These are phyloP conservation scores for Saccharata proteae DNA, from an alignment of 2,329 filamentous ascomycete species.

Conservation along the genomic window DNA sequence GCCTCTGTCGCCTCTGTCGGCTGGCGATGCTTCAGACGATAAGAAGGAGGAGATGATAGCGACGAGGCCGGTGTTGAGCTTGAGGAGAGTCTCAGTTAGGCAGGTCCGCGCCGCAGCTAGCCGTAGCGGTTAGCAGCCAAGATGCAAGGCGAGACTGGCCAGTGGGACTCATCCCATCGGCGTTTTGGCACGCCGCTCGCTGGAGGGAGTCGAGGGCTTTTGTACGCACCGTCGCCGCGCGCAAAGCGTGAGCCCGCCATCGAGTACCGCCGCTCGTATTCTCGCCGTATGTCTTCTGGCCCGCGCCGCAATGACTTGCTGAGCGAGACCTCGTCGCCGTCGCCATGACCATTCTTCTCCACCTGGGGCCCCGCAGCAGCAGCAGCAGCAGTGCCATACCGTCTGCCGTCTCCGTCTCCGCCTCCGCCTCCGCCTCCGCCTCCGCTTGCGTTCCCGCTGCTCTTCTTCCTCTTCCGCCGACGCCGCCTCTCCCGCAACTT, in stretches of 20 bases:
- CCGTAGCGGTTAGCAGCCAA: constrained; percentile 10
- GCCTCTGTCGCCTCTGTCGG: too few relatives aligned
- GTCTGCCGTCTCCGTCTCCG: too few relatives aligned
- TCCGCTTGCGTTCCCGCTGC: constrained; percentile 7
- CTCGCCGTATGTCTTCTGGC: constrained; percentile 29
- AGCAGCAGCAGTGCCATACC: too few relatives aligned
- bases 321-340: constrained; percentile 25
- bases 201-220: background rate
- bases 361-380: too few relatives aligned
- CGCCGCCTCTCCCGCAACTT: constrained; percentile 24
- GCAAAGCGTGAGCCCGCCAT: constrained; percentile 28
- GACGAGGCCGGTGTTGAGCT: constrained; percentile 35
- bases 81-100: constrained; percentile 34
- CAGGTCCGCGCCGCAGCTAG: constrained; percentile 33
- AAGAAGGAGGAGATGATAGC: constrained; percentile 34
- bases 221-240: constrained; percentile 30
- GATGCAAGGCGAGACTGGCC: background rate
- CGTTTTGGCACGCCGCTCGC: background rate
- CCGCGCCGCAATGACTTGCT: constrained; percentile 29
- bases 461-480: constrained; percentile 17
- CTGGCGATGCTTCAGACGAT: too few relatives aligned
- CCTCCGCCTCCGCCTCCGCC: too few relatives aligned
- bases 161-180: background rate
- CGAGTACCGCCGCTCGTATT: constrained; percentile 27
- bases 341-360: constrained; percentile 2